A percentile compares a stretch with the other conserved stretches of the same genome.
Conservation (phyloP, 2,329 filamentous ascomycete genomes). For the Aureobasidium zeae region DNA sequence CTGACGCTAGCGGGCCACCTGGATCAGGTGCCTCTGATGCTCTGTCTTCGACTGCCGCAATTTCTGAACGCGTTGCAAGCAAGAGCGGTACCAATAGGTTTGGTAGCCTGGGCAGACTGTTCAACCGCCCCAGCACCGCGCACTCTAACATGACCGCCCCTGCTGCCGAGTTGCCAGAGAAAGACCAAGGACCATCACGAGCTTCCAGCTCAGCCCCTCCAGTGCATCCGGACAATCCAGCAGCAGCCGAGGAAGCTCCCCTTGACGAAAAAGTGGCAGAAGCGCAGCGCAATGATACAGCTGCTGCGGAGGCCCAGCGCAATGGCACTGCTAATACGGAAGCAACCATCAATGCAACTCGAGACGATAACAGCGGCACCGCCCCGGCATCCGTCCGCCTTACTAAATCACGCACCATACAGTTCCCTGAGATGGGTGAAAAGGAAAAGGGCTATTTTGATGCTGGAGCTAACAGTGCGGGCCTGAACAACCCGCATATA, state of each 20-base stretch:
- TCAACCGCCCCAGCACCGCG: conserved; percentile 4
- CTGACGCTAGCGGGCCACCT: conserved; percentile 41
- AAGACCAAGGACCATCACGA: conserved; percentile 15
- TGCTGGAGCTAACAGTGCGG: conserved; percentile 18
- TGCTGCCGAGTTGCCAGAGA: conserved; percentile 7
- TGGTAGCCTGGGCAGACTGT: conserved; percentile 5
- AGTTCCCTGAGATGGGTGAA: conserved; percentile 22
- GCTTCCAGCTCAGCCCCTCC: conserved; percentile 18
- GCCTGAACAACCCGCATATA: too few relatives aligned
- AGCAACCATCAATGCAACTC: not conserved
- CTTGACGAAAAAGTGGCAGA: conserved; percentile 22
- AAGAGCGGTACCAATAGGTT: conserved; percentile 13
- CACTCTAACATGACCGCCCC: conserved; percentile 2
- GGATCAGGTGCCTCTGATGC: conserved; percentile 30
- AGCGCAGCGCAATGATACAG: conserved; percentile 20
- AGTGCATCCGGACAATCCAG: conserved; percentile 12
- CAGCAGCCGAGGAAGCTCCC: conserved; percentile 8
- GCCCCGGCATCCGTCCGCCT: not conserved
- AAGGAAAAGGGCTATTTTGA: conserved; percentile 12
- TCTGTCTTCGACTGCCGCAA: conserved; percentile 9
- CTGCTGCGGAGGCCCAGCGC: conserved; percentile 18
- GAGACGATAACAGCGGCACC: not conserved
- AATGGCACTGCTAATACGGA: not conserved
- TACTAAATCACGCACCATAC: conserved; percentile 26
- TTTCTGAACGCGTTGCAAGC: conserved; percentile 9